Percentiles rank a stretch among this genome's conserved stretches.
Evolutionary conservation across 176 grass and related monocot species (phyloP).

Genomic region (Phyllostachys edulis): DNA sequence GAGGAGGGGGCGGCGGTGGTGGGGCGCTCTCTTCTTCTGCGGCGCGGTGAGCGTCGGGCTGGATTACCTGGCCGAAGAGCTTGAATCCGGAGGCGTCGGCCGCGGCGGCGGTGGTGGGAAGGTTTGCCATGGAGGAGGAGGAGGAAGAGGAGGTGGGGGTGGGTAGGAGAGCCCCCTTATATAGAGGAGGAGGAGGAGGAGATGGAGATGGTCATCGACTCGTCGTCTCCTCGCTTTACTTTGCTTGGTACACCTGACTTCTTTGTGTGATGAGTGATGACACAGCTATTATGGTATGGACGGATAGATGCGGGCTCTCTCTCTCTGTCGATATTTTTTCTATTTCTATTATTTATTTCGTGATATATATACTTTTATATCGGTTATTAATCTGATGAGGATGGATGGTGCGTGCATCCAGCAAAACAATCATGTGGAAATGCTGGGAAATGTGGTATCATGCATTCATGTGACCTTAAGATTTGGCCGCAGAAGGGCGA

Average conservation of each 20-base stretch:
- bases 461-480: slow-evolving; percentile 32
- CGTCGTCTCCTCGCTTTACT: slow-evolving; percentile 3
- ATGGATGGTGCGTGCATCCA: background rate
- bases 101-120: background rate
- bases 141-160: background rate
- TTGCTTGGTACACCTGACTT: slow-evolving; percentile 40
- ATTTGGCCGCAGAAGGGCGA: slow-evolving; percentile 26
- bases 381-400: background rate
- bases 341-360: background rate
- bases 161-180: slow-evolving; percentile 18
- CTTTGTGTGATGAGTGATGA: slow-evolving; percentile 27
- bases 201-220: background rate
- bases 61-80: slow-evolving; percentile 92
- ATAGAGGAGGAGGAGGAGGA: background rate
- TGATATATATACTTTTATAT: background rate
- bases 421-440: slow-evolving; percentile 27
- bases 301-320: background rate
- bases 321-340: background rate
- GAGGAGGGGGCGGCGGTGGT: background rate
- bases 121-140: slow-evolving; percentile 36
- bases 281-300: background rate
- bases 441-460: slow-evolving; percentile 39
- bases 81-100: slow-evolving; percentile 62
- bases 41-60: slow-evolving; percentile 26
- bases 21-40: background rate